A percentile compares a stretch with the other conserved stretches of the same genome.
Conservation (phyloP, 169 alveolate genomes). For the Eimeria necatrix region DNA sequence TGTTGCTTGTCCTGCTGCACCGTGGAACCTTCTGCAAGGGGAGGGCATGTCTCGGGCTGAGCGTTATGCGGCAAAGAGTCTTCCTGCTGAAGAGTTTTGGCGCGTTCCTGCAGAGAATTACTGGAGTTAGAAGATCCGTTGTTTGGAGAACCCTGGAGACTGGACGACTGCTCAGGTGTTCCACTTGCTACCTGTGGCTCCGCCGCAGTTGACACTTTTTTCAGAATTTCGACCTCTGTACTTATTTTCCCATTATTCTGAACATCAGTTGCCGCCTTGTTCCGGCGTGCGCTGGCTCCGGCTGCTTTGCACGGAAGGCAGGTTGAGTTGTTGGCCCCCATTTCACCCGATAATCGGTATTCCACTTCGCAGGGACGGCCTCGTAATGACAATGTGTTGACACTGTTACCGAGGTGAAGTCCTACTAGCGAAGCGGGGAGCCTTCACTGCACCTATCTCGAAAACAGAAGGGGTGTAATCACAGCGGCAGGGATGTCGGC, state of each 20-base stretch:
- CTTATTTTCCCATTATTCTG: not conserved
- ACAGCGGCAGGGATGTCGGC: constrained; percentile 46
- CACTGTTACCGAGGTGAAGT: not conserved
- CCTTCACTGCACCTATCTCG: constrained; percentile 49
- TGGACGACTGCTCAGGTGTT: constrained; percentile 18
- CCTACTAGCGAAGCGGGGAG: not conserved
- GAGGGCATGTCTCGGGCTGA: not conserved
- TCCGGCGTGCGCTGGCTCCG: constrained; percentile 72
- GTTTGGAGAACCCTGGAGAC: constrained; percentile 5
- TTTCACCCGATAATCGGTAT: constrained; percentile 44
- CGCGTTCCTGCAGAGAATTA: not conserved
- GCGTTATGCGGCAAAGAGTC: not conserved
- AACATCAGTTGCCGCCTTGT: constrained; percentile 1
- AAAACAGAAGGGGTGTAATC: constrained; percentile 10
- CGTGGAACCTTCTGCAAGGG: not conserved
- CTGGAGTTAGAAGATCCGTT: constrained; percentile 6
- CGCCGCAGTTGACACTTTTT: constrained; percentile 67
- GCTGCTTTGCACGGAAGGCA: constrained; percentile 70
- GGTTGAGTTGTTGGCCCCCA: constrained; percentile 76
- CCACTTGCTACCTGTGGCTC: constrained; percentile 54
- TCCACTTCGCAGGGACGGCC: not conserved
- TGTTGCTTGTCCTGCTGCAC: constrained; percentile 28
- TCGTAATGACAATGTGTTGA: not conserved
- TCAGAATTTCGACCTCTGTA: constrained; percentile 2
- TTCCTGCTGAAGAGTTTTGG: not conserved